Base-by-base conservation (phyloP, 768 basidiomycete species). In the Trametopsis cervina region DNA sequence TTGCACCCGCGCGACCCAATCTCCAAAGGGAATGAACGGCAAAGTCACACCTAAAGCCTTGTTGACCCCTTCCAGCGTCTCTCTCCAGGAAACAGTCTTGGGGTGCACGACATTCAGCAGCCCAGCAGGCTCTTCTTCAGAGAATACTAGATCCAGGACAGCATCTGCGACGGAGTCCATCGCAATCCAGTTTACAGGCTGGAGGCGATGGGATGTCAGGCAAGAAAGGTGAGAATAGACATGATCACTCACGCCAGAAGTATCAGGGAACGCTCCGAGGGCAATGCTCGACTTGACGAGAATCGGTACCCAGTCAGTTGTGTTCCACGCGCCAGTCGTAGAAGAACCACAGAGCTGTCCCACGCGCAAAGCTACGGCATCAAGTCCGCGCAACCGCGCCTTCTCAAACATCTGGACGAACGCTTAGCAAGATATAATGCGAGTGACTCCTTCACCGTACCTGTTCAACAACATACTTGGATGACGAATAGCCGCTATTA, bases 381-480 rank as follows among this genome's bases (percentile, higher is more conserved):
- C 21, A 6, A 50, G 26, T 13, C 48, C 48, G 13, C n/a, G 23
- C 29, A 20, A 4, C 33, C 22, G 15, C 6, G 56, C 56, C 20
- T 41, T 44, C n/a, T 40, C 47, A 12, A 57, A 44, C 3, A 57
- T 12, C 56, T 57, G 41, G 2, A 25, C 15, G 40, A 13, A n/a
- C n/a, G 22, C 6, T 12, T 12, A 35, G 13, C 6, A 50, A 5
- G 15, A 5, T 11, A 4, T 4, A 40, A 9, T 42, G 9, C 41
- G 22, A 42, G 27, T 9, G 18, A 21, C 7, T 25, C 27, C n/a
- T n/a, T n/a, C n/a, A n/a, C 18, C 53, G 54, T 5, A 72, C 55
- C 39, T 59, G 50, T 43, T 72, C 70, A 0, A 67, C 66, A 1
- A 70, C 69, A 64, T 69, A 71, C 56, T 74, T 74, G 1, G 66